phyloP scores from a whole-genome alignment of 1,139 yeast genomes.

The Suhomyces terraborum region DNA sequence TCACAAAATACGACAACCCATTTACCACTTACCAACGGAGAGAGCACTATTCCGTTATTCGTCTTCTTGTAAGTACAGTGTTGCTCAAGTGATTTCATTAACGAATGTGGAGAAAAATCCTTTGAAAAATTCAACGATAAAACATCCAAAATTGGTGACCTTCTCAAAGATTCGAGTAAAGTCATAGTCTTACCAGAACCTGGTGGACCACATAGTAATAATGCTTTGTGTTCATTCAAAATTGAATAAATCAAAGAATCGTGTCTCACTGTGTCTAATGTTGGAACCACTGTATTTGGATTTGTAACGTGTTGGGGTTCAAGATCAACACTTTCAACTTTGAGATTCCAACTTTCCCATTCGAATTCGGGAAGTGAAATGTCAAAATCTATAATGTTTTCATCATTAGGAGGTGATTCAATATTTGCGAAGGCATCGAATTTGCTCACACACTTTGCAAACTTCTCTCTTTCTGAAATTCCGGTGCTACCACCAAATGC shows the following conservation, averaged over 20 bases:
- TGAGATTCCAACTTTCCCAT: constrained; percentile 50
- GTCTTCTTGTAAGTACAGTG: constrained; percentile 64
- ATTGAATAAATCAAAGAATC: constrained; percentile 62
- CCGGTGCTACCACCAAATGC: constrained; percentile 66
- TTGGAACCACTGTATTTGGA: constrained; percentile 73
- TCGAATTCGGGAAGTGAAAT: constrained; percentile 49
- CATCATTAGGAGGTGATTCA: constrained; percentile 12
- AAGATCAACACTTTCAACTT: constrained; percentile 51
- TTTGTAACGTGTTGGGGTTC: constrained; percentile 65
- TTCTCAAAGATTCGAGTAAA: constrained; percentile 65
- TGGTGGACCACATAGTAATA: constrained; percentile 92
- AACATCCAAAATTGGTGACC: constrained; percentile 58
- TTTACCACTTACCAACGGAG: constrained; percentile 65
- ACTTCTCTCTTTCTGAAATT: constrained; percentile 38
- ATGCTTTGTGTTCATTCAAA: constrained; percentile 57
- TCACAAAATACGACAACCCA: constrained; percentile 90
- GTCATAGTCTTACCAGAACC: constrained; percentile 98
- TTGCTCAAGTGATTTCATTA: constrained; percentile 70
- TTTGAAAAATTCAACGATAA: constrained; percentile 81
- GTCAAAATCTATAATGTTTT: constrained; percentile 43
- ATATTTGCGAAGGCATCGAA: constrained; percentile 21
- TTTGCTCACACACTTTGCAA: constrained; percentile 35
- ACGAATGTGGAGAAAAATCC: constrained; percentile 66
- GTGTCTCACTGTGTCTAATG: constrained; percentile 74
- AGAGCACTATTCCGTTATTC: constrained; percentile 51